Conservation (phyloP, 2,329 filamentous ascomycete genomes). For the Chalara sp. region DNA sequence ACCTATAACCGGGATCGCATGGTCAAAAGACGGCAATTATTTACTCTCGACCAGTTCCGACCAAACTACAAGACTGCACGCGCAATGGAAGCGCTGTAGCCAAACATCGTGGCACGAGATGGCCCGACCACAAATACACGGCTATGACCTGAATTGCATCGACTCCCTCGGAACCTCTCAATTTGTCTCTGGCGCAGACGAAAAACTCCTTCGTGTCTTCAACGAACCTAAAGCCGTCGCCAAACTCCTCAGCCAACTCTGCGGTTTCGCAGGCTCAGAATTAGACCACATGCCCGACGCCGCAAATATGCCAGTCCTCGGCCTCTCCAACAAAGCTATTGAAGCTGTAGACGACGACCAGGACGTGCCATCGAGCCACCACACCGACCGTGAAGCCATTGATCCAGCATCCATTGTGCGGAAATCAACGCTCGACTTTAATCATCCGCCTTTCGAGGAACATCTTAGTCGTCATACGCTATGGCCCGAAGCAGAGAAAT, state of each 20-base stretch:
- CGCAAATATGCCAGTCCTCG: slow-evolving; percentile 90
- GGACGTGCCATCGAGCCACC: slow-evolving; percentile 36
- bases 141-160: slow-evolving; percentile 95
- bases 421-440: slow-evolving; percentile 56
- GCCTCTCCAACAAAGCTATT: slow-evolving; percentile 92
- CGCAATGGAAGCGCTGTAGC: slow-evolving; percentile 59
- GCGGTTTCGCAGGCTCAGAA: slow-evolving; percentile 44
- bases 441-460: slow-evolving; percentile 81
- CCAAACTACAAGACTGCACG: slow-evolving; percentile 86
- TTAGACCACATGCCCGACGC: slow-evolving; percentile 64
- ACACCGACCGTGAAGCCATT: slow-evolving; percentile 45
- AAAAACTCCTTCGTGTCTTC: slow-evolving; percentile 97
- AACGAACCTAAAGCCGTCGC: slow-evolving; percentile 81
- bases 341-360: slow-evolving; percentile 46
- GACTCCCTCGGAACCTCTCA: slow-evolving; percentile 64
- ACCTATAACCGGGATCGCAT: slow-evolving; percentile 74
- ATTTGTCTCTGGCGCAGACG: slow-evolving; percentile 92
- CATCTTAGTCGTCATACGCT: slow-evolving; percentile 82
- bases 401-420: slow-evolving; percentile 49
- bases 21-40: slow-evolving; percentile 77
- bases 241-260: slow-evolving; percentile 61
- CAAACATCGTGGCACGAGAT: slow-evolving; percentile 84
- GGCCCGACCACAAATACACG: slow-evolving; percentile 91
- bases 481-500: slow-evolving; percentile 93
- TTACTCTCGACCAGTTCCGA: slow-evolving; percentile 84